Base-by-base conservation (phyloP, 768 basidiomycete genomes). In the Infundibulicybe gibba region DNA sequence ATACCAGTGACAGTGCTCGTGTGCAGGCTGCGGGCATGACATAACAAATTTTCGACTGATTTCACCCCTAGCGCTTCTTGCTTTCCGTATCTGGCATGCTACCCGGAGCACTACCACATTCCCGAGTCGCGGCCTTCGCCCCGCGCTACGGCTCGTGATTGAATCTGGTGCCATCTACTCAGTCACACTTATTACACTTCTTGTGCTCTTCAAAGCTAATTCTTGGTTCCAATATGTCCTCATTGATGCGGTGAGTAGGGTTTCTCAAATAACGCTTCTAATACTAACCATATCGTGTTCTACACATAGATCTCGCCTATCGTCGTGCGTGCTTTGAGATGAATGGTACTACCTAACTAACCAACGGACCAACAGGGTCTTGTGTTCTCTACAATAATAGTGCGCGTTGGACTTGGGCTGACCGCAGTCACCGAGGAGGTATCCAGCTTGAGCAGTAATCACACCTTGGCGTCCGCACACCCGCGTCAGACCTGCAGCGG, bases 381-480 rank as follows among this genome's bases (percentile, higher is more conserved):
- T 38, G 64, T 65, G 5, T 70, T 70, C 50, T 64, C 64, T n/a
- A 51, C 67, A 44, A 61, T 68, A 49, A 67, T 68, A 48, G 61
- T 67, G 34, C 65, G 65, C 17, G 54, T 67, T 35, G 67, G 61
- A 2, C 52, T 65, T 40, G 63, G 65, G 15, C 44, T 65, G 14
- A 45, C 48, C 13, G 47, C 61, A 44, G 4, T 19, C 17, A 38
- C 35, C 17, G 35, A 19, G n/a, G 35, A 38, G 25, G 8, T 25
- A 8, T 25, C 25, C 25, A 25, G 25, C 25, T 8, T 25, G 25
- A 25, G 25, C n/a, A n/a, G n/a, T 25, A 25, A 8, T 25, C 25
- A 25, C 25, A 25, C 25, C 25, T 3, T 25, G 25, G 25, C 25
- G 25, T 8, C 25, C 25, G 8, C 25, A 8, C 25, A 25, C 25